Base-by-base conservation (phyloP, 768 basidiomycete genomes). In the Hericium erinaceus region DNA sequence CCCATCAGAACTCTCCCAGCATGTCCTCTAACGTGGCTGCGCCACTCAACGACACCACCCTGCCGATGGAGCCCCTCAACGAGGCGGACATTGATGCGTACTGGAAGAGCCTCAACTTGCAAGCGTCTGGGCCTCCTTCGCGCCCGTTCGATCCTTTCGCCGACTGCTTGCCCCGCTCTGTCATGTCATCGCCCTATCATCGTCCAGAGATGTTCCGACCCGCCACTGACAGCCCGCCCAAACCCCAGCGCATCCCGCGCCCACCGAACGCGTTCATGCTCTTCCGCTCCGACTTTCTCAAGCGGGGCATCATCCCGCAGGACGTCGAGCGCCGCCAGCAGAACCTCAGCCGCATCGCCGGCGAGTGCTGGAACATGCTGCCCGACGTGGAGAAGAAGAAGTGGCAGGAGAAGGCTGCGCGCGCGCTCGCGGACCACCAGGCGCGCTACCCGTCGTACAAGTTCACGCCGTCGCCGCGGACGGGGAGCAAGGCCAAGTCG, bases 241-340 rank as follows among this genome's bases (percentile, higher is more conserved):
- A 61, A 22, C 20, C 54, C 15, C 62, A 67, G 44, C 74, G 74
- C 49, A 73, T 77, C 18, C 75, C 76, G 37, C 74, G 81, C 7
- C 77, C 82, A 0, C 67, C 78, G 13, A 82, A 83, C 64, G 79
- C 82, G 13, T 83, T 83, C 67, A 78, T 83, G 61, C 69, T 83
- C 52, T 83, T 77, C 68, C 74, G 82, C 46, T 79, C 78, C 22
- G 73, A 80, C 59, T 72, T 80, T 24, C 70, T 82, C 11, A 75
- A 76, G 61, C 71, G 68, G 2, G 70, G 70, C 18, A 58, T 70
- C 11, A 73, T 80, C 48, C 75, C 77, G 2, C 65, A 70, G 15
- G 68, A 74, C 22, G 69, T 77, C 39, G 78, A 80, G 67, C 74
- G 72, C 48, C 75, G 78, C 49, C 82, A 84, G 66, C 78, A 80